Evolutionary conservation across 192 early-diverging fungal species (phyloP).

Genomic region (Dimargaris cristalligena): DNA sequence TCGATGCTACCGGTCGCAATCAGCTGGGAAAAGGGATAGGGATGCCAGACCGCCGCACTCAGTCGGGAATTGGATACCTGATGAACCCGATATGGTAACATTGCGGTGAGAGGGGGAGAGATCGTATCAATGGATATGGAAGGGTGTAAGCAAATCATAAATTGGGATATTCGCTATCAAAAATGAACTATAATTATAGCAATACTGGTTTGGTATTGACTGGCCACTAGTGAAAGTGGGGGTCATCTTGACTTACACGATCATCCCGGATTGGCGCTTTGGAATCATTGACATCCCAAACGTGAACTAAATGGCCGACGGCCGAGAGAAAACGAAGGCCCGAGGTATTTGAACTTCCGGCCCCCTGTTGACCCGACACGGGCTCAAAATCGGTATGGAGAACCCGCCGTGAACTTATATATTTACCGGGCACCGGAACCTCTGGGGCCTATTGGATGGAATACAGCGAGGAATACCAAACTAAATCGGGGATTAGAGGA

Average conservation of each 20-base stretch:
- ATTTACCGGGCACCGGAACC: constrained; percentile 26
- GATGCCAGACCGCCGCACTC: constrained; percentile 22
- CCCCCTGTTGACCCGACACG: background rate
- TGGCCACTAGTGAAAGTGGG: constrained; percentile 19
- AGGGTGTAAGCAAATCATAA: too few species aligned
- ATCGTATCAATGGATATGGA: too few species aligned
- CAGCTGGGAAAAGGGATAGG: constrained; percentile 20
- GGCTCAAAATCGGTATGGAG: constrained; percentile 28
- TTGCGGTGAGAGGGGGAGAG: too few species aligned
- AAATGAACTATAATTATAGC: too few species aligned
- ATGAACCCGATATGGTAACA: too few species aligned
- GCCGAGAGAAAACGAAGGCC: constrained; percentile 22
- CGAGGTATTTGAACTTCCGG: constrained; percentile 19
- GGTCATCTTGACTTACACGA: background rate
- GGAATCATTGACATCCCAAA: constrained; percentile 21
- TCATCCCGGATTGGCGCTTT: constrained; percentile 4
- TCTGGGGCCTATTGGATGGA: constrained; percentile 28
- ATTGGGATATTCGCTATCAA: too few species aligned
- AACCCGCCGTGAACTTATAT: constrained; percentile 22
- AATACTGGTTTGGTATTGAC: too few species aligned
- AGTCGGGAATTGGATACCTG: constrained; percentile 24
- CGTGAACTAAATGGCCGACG: constrained; percentile 25
- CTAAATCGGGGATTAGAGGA: too few species aligned
- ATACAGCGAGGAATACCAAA: too few species aligned
- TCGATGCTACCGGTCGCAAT: constrained; percentile 22